Evolutionary conservation across 805 yeast species (phyloP).

Genomic region (Monosporozyma servazzii): DNA sequence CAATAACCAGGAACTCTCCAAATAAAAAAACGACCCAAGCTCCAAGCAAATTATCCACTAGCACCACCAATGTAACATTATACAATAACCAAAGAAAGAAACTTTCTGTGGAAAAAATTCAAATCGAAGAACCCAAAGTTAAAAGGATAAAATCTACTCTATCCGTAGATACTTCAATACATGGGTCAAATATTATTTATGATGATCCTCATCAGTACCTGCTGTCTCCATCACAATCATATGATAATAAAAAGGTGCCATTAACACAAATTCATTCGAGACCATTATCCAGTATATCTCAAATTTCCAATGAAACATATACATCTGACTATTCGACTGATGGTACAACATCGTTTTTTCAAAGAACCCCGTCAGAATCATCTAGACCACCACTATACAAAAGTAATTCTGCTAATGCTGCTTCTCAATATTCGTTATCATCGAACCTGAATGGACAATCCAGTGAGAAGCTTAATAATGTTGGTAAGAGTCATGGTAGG

Average conservation of each 20-base stretch:
- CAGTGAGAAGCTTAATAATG: neutral
- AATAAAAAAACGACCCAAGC: neutral
- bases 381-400: conserved; percentile 2
- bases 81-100: conserved; percentile 3
- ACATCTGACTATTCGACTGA: conserved; percentile 44
- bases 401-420: neutral
- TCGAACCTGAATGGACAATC: conserved; percentile 7
- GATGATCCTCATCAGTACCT: conserved; percentile 11
- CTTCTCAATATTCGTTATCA: conserved; percentile 11
- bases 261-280: conserved; percentile 24
- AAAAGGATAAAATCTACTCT: conserved; percentile 21
- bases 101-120: neutral
- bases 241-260: conserved; percentile 11
- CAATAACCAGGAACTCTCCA: neutral
- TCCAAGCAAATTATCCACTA: conserved; percentile 1
- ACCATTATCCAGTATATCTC: conserved; percentile 45
- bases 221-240: conserved; percentile 5
- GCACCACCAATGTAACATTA: conserved; percentile 7
- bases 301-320: conserved; percentile 39
- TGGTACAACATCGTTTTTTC: conserved; percentile 13
- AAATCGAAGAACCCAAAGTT: conserved; percentile 11
- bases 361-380: conserved; percentile 1
- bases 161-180: conserved; percentile 17
- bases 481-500: conserved; percentile 8
- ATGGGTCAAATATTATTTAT: conserved; percentile 25